These are phyloP conservation scores for Penicillium soppii DNA, from an alignment of 495 filamentous ascomycete species.

Conservation along the genomic window DNA sequence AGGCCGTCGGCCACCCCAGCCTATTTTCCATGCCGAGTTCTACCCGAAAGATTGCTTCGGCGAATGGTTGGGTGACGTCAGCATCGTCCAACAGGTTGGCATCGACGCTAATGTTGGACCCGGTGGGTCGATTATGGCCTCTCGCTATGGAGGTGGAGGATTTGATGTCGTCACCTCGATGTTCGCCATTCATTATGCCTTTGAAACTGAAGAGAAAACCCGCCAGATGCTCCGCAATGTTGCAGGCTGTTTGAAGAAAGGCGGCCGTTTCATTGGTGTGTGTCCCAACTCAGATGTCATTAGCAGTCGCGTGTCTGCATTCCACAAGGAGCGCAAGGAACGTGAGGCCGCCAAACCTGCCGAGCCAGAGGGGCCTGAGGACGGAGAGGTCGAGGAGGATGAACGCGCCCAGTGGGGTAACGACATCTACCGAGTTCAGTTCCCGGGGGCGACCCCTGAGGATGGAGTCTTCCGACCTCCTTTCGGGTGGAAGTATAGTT, in stretches of 20 bases:
- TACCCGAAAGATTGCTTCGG: conserved; percentile 86
- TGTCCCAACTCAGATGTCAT: conserved; percentile 94
- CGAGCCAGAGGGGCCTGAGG: conserved; percentile 32
- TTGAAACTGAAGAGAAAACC: conserved; percentile 85
- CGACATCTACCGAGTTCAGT: conserved; percentile 82
- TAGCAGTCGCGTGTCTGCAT: conserved; percentile 59
- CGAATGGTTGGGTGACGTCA: conserved; percentile 72
- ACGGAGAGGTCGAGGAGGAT: conserved; percentile 54
- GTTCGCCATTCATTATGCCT: conserved; percentile 99
- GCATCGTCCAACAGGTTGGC: conserved; percentile 77
- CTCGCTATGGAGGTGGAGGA: conserved; percentile 65
- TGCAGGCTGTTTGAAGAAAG: conserved; percentile 83
- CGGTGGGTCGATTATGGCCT: conserved; percentile 51
- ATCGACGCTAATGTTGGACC: conserved; percentile 69
- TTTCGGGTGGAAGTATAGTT: conserved; percentile 97
- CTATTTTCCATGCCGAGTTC: conserved; percentile 81
- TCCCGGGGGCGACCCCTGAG: conserved; percentile 72
- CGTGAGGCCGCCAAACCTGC: conserved; percentile 31
- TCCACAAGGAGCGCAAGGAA: conserved; percentile 60
- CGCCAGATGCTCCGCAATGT: conserved; percentile 93
- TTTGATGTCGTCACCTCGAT: conserved; percentile 98
- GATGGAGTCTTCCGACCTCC: conserved; percentile 86
- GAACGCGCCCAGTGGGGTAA: conserved; percentile 81
- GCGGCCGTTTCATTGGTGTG: conserved; percentile 87
- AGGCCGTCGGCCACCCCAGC: conserved; percentile 55